phyloP scores from a whole-genome alignment of 148 eudicot genomes.

The Vaccinium vitisidaea region DNA sequence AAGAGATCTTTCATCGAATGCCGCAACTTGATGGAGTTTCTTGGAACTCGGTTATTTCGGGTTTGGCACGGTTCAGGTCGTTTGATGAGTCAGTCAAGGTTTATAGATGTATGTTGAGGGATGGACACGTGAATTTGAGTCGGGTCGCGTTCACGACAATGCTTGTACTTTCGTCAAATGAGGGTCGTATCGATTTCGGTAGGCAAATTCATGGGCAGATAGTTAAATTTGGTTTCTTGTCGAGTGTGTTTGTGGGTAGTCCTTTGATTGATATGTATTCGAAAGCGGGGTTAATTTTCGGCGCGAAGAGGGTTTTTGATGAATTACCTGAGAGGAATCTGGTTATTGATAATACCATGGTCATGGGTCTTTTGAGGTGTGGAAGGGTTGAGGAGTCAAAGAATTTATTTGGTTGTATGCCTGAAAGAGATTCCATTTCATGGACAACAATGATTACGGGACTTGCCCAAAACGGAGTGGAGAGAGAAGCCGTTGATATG shows the following conservation, averaged over 20 bases:
- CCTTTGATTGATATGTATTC: conserved; percentile 90
- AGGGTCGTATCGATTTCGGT: conserved; percentile 53
- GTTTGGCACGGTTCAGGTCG: conserved; percentile 50
- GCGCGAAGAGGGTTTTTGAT: conserved; percentile 60
- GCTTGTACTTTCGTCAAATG: conserved; percentile 51
- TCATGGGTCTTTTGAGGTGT: conserved; percentile 59
- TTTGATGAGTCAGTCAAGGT: conserved; percentile 43
- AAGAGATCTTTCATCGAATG: conserved; percentile 47
- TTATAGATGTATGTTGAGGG: conserved; percentile 47
- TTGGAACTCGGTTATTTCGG: conserved; percentile 84
- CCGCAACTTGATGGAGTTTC: conserved; percentile 74
- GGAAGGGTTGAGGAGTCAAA: conserved; percentile 65
- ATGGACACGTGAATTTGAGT: conserved; percentile 50
- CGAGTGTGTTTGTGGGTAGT: conserved; percentile 77
- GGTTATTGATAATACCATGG: conserved; percentile 81
- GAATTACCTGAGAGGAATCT: conserved; percentile 71
- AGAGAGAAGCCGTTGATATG: conserved; percentile 52
- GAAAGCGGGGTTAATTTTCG: conserved; percentile 47
- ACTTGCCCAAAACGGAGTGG: conserved; percentile 46
- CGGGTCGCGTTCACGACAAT: conserved; percentile 73
- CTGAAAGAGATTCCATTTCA: conserved; percentile 66
- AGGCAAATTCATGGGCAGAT: conserved; percentile 73
- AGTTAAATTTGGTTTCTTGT: conserved; percentile 62
- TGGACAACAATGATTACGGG: conserved; percentile 47
- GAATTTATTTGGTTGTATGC: conserved; percentile 47